phyloP scores from a whole-genome alignment of 2,329 filamentous ascomycete species.

The Pezicula radicicola region DNA sequence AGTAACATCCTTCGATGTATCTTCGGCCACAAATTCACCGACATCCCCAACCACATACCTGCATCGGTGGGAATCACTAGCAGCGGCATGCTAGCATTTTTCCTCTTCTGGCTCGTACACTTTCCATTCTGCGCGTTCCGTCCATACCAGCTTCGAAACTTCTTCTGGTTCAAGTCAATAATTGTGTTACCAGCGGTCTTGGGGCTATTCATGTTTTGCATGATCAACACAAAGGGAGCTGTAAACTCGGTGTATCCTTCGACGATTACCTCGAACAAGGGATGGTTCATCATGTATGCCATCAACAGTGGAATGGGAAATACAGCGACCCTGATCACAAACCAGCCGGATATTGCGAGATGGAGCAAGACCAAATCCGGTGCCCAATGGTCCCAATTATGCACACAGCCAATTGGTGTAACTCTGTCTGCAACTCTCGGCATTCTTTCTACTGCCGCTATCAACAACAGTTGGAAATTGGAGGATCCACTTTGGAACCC shows the following conservation, averaged over 20 bases:
- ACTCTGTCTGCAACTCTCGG: slow-evolving; percentile 39
- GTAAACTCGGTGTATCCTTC: slow-evolving; percentile 24
- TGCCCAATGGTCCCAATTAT: slow-evolving; percentile 38
- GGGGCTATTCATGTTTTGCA: slow-evolving; percentile 36
- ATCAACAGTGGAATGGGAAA: slow-evolving; percentile 38
- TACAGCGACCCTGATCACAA: slow-evolving; percentile 35
- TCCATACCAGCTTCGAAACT: slow-evolving; percentile 39
- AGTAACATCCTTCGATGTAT: slow-evolving; percentile 41
- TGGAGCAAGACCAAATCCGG: slow-evolving; percentile 35
- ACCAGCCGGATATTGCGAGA: slow-evolving; percentile 42
- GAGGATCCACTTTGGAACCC: slow-evolving; percentile 31
- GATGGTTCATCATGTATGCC: slow-evolving; percentile 36
- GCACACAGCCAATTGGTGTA: slow-evolving; percentile 37
- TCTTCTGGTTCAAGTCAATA: slow-evolving; percentile 42
- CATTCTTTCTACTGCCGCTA: slow-evolving; percentile 40
- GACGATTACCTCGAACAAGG: slow-evolving; percentile 11
- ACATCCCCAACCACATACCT: slow-evolving; percentile 36
- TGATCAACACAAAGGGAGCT: slow-evolving; percentile 34
- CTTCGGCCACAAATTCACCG: slow-evolving; percentile 35
- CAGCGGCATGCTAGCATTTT: slow-evolving; percentile 42
- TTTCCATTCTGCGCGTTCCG: slow-evolving; percentile 42
- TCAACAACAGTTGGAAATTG: slow-evolving; percentile 38
- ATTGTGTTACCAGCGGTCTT: slow-evolving; percentile 35
- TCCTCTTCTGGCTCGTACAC: slow-evolving; percentile 53
- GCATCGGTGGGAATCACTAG: slow-evolving; percentile 35